Percentiles rank a stretch among this genome's conserved stretches.
phyloP scores from a whole-genome alignment of 176 grass and related monocot genomes.

The Avena eriantha region DNA sequence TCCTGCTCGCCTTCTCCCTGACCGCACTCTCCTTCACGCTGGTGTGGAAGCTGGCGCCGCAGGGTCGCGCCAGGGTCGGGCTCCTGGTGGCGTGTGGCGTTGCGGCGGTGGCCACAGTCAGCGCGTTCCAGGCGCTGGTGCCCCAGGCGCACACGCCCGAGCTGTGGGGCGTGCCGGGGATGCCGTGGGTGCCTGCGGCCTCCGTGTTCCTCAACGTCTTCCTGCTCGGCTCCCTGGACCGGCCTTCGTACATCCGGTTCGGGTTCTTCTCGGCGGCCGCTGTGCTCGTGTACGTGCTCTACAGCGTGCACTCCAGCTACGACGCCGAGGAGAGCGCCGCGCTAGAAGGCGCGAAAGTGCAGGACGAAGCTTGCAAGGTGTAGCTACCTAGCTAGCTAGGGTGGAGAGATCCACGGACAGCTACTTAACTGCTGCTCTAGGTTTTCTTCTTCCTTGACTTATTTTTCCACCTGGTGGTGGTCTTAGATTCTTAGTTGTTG shows the following conservation, averaged over 20 bases:
- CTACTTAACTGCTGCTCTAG: slow-evolving; percentile 13
- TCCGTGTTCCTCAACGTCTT: slow-evolving; percentile 95
- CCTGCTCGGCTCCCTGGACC: slow-evolving; percentile 73
- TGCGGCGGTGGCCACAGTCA: slow-evolving; percentile 46
- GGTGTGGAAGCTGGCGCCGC: slow-evolving; percentile 58
- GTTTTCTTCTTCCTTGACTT: slow-evolving; percentile 12
- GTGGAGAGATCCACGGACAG: background rate
- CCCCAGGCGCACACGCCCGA: slow-evolving; percentile 64
- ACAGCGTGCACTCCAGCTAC: slow-evolving; percentile 86
- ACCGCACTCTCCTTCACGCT: slow-evolving; percentile 72
- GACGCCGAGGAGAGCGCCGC: slow-evolving; percentile 74
- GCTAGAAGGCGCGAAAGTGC: slow-evolving; percentile 51
- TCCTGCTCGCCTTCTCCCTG: slow-evolving; percentile 66
- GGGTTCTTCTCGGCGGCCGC: slow-evolving; percentile 63
- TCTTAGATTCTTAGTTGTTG: background rate
- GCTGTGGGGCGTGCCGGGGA: slow-evolving; percentile 91
- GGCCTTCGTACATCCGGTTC: slow-evolving; percentile 77
- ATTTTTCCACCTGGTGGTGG: background rate
- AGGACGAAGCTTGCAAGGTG: slow-evolving; percentile 55
- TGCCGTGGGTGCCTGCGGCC: slow-evolving; percentile 89
- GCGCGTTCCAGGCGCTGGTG: slow-evolving; percentile 68
- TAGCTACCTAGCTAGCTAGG: background rate
- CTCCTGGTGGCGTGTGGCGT: slow-evolving; percentile 58
- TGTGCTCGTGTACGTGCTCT: slow-evolving; percentile 73
- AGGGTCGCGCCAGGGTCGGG: background rate